phyloP scores from a whole-genome alignment of 495 filamentous ascomycete species.

The Penicillium riverlandense region DNA sequence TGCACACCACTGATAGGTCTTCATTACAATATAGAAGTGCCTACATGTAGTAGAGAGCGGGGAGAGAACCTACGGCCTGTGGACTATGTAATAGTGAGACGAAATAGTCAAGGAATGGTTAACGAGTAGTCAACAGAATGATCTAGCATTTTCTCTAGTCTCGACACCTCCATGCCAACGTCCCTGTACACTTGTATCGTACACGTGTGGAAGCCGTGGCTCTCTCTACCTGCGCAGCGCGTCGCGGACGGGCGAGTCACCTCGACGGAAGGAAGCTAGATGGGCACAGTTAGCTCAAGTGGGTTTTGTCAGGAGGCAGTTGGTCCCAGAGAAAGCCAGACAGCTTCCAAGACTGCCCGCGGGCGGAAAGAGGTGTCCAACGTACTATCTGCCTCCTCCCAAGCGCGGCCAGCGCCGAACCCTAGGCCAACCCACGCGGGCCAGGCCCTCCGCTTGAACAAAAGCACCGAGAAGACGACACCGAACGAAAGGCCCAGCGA shows the following conservation, averaged over 20 bases:
- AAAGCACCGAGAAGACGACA: conserved; percentile 93
- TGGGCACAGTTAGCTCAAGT: conserved; percentile 7
- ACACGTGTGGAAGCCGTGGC: conserved; percentile 22
- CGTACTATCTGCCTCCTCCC: conserved; percentile 70
- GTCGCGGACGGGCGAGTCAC: conserved; percentile 38
- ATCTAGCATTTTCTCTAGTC: conserved; percentile 7
- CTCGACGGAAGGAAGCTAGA: conserved; percentile 42
- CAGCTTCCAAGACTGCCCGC: too few relatives aligned
- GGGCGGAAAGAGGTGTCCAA: conserved; percentile 1
- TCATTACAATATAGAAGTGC: too few relatives aligned
- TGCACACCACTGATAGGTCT: too few relatives aligned
- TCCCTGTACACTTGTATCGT: conserved; percentile 40
- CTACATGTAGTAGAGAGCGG: too few relatives aligned
- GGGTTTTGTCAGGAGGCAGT: background rate
- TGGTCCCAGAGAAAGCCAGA: too few relatives aligned
- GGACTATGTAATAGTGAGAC: background rate
- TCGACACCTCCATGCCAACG: background rate
- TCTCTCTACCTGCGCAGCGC: conserved; percentile 34
- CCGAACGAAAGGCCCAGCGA: conserved; percentile 90
- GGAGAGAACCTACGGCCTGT: too few relatives aligned
- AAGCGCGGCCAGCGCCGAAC: conserved; percentile 92
- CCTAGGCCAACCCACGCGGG: conserved; percentile 87
- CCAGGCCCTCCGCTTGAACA: conserved; percentile 97
- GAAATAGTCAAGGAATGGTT: background rate
- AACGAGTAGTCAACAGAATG: background rate